Conservation (phyloP, 106 monocot genomes). For the Dendrobium officinale region DNA sequence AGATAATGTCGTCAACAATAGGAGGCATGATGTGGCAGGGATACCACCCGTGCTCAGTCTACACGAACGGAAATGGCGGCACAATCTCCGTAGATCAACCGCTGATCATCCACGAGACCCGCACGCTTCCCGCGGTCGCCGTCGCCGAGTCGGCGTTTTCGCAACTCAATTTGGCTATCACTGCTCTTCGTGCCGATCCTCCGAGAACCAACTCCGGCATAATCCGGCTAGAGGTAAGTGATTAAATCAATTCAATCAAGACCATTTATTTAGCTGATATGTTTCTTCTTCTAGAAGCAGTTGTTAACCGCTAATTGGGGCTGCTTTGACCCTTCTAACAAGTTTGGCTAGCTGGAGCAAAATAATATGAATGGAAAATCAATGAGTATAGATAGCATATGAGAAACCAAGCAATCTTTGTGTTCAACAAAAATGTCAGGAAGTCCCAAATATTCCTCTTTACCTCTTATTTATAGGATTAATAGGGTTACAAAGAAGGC, state of each 20-base stretch:
- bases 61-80: slow-evolving; percentile 13
- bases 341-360: too few relatives aligned
- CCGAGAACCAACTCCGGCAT: slow-evolving; percentile 66
- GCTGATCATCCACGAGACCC: slow-evolving; percentile 13
- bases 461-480: too few relatives aligned
- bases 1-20: not conserved
- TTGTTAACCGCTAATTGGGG: too few relatives aligned
- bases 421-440: too few relatives aligned
- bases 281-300: too few relatives aligned
- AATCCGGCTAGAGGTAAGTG: slow-evolving; percentile 67
- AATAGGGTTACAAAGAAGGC: too few relatives aligned
- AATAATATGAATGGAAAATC: too few relatives aligned
- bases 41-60: slow-evolving; percentile 6
- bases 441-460: too few relatives aligned
- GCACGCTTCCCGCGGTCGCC: slow-evolving; percentile 17
- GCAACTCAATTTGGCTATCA: slow-evolving; percentile 17
- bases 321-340: too few relatives aligned
- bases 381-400: too few relatives aligned
- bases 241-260: not conserved
- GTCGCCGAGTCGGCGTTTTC: slow-evolving; percentile 10
- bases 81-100: not conserved
- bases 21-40: not conserved
- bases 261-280: too few relatives aligned
- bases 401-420: too few relatives aligned
- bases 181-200: slow-evolving; percentile 11